These are phyloP conservation scores for Acer campestre DNA, from an alignment of 345 rosid genomes.

Conservation along the genomic window DNA sequence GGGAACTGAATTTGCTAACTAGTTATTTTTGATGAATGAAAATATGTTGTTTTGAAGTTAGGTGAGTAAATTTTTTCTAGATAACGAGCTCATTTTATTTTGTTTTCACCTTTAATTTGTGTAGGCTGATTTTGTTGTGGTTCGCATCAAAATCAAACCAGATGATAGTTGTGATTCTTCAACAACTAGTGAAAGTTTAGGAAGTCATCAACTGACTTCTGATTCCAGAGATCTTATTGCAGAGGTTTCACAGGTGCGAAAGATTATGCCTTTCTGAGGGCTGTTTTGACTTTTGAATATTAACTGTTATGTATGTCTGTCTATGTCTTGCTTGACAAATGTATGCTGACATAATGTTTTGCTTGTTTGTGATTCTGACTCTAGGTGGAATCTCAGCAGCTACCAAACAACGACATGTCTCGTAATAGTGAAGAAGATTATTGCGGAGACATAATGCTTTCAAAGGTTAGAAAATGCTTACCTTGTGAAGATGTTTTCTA, in stretches of 20 bases:
- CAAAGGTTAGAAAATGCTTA: neutral
- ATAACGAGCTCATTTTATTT: neutral
- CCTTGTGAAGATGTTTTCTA: neutral
- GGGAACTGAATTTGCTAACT: neutral
- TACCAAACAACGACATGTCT: neutral
- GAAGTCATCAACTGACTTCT: neutral
- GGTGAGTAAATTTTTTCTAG: neutral
- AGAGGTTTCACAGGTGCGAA: neutral
- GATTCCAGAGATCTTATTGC: neutral
- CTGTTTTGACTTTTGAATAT: neutral
- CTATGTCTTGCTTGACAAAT: too few species aligned
- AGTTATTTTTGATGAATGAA: neutral
- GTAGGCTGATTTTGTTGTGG: slow-evolving; percentile 10
- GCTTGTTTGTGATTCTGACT: neutral
- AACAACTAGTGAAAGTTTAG: neutral
- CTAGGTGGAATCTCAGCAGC: neutral
- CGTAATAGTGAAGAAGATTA: neutral
- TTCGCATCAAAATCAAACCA: neutral
- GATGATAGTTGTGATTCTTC: neutral
- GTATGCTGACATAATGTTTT: neutral
- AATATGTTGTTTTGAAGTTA: neutral
- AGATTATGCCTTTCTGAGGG: neutral
- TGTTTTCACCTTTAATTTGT: neutral
- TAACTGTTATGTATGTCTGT: neutral
- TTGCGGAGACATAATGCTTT: neutral